phyloP scores from a whole-genome alignment of 306 rosid genomes.

The Prunus armeniaca region DNA sequence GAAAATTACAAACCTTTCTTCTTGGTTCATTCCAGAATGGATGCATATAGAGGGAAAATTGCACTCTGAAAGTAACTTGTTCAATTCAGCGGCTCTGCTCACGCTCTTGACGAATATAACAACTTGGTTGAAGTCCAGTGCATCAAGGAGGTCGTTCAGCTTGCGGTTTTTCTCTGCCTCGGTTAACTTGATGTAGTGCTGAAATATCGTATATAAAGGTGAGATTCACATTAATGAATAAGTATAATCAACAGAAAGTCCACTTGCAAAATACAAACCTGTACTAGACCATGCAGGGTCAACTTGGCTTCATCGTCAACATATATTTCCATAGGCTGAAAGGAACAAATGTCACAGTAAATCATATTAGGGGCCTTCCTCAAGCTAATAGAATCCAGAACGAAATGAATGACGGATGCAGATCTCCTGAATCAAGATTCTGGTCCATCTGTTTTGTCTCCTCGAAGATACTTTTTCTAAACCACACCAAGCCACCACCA shows the following conservation, averaged over 20 bases:
- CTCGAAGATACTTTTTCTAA: conserved; percentile 50
- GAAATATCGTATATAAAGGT: conserved; percentile 25
- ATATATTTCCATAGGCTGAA: conserved; percentile 99
- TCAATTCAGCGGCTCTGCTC: conserved; percentile 95
- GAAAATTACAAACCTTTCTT: conserved; percentile 71
- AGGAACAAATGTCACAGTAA: conserved; percentile 89
- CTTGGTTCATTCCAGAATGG: conserved; percentile 98
- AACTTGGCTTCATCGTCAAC: conserved; percentile 97
- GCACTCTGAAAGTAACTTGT: conserved; percentile 93
- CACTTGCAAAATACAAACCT: conserved; percentile 42
- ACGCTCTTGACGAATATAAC: conserved; percentile 98
- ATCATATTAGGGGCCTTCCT: conserved; percentile 86
- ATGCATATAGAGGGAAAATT: conserved; percentile 97
- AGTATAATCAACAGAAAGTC: not conserved
- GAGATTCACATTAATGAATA: conserved; percentile 12
- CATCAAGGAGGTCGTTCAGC: conserved; percentile 97
- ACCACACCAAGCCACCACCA: conserved; percentile 49
- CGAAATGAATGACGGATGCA: conserved; percentile 83
- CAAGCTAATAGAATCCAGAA: conserved; percentile 88
- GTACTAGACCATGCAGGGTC: conserved; percentile 98
- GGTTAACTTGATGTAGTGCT: conserved; percentile 98
- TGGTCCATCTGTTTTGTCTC: conserved; percentile 67
- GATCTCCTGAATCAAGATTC: conserved; percentile 70
- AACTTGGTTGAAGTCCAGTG: conserved; percentile 94
- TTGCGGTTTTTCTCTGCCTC: conserved; percentile 96